Conservation (phyloP, 495 filamentous ascomycete genomes). For the Achaetomiella virescens region DNA sequence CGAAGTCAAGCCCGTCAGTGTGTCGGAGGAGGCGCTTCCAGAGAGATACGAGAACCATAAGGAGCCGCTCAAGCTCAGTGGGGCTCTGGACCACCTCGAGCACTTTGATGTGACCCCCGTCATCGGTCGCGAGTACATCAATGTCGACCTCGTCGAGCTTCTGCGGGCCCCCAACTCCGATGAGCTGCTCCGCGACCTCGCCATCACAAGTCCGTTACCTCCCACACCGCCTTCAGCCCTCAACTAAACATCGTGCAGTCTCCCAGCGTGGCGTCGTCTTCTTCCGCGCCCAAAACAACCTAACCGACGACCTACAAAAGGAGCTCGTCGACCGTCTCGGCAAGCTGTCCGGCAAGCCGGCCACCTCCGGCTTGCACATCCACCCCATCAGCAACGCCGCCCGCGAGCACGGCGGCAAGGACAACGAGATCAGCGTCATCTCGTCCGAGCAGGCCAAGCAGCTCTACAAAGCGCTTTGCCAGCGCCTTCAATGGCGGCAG, state of each 20-base stretch:
- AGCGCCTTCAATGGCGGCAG: constrained; percentile 13
- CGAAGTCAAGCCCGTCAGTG: not conserved
- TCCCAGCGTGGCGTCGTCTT: constrained; percentile 77
- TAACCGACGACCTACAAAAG: constrained; percentile 62
- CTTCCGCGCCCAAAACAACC: constrained; percentile 66
- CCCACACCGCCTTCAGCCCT: not conserved
- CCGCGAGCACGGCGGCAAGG: constrained; percentile 52
- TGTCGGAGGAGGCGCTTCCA: constrained; percentile 10
- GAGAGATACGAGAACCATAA: constrained; percentile 17
- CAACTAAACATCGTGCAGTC: constrained; percentile 41
- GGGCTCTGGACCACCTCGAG: constrained; percentile 51
- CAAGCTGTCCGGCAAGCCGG: constrained; percentile 59
- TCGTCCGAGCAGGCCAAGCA: constrained; percentile 53
- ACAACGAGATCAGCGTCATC: constrained; percentile 71
- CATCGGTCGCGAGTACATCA: constrained; percentile 60
- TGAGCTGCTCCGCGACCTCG: constrained; percentile 58
- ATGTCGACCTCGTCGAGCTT: constrained; percentile 55
- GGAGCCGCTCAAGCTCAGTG: constrained; percentile 46
- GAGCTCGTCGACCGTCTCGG: constrained; percentile 61
- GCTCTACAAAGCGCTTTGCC: constrained; percentile 40
- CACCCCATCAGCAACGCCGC: constrained; percentile 62
- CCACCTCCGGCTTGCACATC: constrained; percentile 62
- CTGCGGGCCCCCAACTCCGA: constrained; percentile 59
- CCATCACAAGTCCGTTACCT: constrained; percentile 37
- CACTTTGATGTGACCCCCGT: constrained; percentile 61